phyloP scores from a whole-genome alignment of 106 monocot genomes.

The Acanthochlamys bracteata region DNA sequence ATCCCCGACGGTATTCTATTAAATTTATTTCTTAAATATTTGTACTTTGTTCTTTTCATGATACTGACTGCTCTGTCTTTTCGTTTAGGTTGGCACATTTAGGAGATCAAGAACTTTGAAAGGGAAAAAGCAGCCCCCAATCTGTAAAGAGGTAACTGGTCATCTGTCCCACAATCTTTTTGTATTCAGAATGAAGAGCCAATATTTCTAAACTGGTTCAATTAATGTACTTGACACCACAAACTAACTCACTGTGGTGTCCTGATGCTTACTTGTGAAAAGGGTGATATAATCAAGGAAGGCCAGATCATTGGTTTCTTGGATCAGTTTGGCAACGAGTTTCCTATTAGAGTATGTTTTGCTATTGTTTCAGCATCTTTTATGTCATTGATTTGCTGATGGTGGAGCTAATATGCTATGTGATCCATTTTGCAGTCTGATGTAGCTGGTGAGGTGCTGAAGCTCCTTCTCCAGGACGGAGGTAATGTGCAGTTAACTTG shows the following conservation, averaged over 20 bases:
- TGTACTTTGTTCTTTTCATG: too few relatives aligned
- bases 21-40: not conserved
- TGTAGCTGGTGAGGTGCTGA: slow-evolving; percentile 7
- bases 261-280: not conserved
- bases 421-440: slow-evolving; percentile 1
- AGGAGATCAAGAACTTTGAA: slow-evolving; percentile 47
- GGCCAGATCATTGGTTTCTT: slow-evolving; percentile 7
- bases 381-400: not conserved
- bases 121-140: slow-evolving; percentile 66
- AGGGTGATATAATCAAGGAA: slow-evolving; percentile 6
- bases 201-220: not conserved
- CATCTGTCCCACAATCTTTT: not conserved
- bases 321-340: slow-evolving; percentile 9
- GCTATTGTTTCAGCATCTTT: not conserved
- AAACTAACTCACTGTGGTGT: too few relatives aligned
- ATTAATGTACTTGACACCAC: not conserved
- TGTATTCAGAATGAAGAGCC: not conserved
- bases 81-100: slow-evolving; percentile 69
- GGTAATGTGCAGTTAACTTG: slow-evolving; percentile 31
- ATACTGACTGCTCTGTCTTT: not conserved
- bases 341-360: slow-evolving; percentile 3
- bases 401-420: not conserved
- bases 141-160: slow-evolving; percentile 62
- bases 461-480: slow-evolving; percentile 38
- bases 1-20: slow-evolving; percentile 60